Evolutionary conservation across 129 eudicot species (phyloP), one percentile per base, ranked within the genome.

Genomic region (Cynara cardunculus): DNA sequence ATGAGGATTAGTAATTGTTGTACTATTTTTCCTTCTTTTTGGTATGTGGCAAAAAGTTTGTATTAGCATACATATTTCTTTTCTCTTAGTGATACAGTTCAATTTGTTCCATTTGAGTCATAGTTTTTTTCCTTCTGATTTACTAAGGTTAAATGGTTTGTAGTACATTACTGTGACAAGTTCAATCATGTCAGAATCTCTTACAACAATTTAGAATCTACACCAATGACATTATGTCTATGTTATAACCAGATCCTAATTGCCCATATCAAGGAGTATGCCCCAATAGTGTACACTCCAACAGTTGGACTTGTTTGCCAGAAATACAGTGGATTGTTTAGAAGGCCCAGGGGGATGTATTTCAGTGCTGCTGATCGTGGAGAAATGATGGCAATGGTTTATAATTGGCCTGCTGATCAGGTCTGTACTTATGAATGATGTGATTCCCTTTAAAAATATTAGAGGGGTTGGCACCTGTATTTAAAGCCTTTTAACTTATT

Each of bases 331-430:
- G 98, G 98, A 37, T 81, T 93, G 74, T 93, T 91, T 76, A 93
- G 98, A 90, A 82, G 98, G 69, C 98, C 98, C 3, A 81, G 98
- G 80, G 98, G 98, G 32, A 93, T 93, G 98, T 91, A 91, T 71
- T 93, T 93, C 83, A 91, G 94, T 78, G 90, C 98, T 64, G 90
- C 83, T 66, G 98, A 93, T 89, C 94, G 98, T 81, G 98, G 98
- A 69, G 98, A 93, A 88, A 93, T 93, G 98, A 93, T 93, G 96
- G 88, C 98, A 31, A 93, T 93, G 97, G 98, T 93, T 79, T 93
- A 93, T 81, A 93, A 93, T 75, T 93, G 98, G 98, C 98, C 98
- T 71, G 92, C 98, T 78, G 98, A 93, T 66, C 97, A 91, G 97
- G 99, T 91, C 25, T 82, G 75, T 39, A 56, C 25, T 78, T 69